Percentiles rank a stretch among this genome's conserved stretches.
Evolutionary conservation across 129 eudicot species (phyloP).

Genomic region (Cynara cardunculus): DNA sequence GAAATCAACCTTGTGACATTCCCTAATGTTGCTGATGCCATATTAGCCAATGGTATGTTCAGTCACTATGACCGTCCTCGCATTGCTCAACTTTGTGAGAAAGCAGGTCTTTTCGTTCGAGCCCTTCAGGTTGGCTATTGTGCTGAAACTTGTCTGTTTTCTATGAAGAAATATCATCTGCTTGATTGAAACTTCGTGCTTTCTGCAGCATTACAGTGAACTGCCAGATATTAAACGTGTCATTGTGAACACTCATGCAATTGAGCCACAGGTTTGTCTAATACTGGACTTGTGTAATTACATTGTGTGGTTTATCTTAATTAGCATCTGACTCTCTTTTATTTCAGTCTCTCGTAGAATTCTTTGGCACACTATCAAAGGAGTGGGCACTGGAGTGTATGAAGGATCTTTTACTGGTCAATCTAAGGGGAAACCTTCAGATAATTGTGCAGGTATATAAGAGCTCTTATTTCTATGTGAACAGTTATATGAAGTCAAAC

Average conservation of each 20-base stretch:
- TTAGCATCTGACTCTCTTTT: constrained; percentile 3
- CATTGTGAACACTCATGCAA: constrained; percentile 97
- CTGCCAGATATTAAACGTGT: constrained; percentile 94
- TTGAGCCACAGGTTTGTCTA: constrained; percentile 89
- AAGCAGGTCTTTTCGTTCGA: constrained; percentile 91
- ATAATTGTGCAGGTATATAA: constrained; percentile 87
- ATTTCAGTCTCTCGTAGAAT: constrained; percentile 89
- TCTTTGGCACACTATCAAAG: constrained; percentile 87
- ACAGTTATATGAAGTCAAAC: background rate
- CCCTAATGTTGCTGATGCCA: constrained; percentile 98
- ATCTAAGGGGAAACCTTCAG: constrained; percentile 97
- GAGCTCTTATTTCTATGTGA: background rate
- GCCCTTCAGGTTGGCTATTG: constrained; percentile 75
- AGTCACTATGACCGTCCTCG: constrained; percentile 97
- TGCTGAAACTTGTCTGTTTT: background rate
- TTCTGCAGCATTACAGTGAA: constrained; percentile 80
- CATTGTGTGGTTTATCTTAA: background rate
- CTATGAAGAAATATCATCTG: background rate
- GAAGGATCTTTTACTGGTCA: constrained; percentile 95
- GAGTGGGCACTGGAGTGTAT: constrained; percentile 99
- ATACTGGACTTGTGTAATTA: background rate
- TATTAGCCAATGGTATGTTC: constrained; percentile 96
- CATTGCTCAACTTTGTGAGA: constrained; percentile 95
- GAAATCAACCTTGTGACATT: constrained; percentile 98
- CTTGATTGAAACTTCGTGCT: constrained; percentile 6